Conservation (phyloP, 23 red algal species). For the Gracilaria gracilis region DNA sequence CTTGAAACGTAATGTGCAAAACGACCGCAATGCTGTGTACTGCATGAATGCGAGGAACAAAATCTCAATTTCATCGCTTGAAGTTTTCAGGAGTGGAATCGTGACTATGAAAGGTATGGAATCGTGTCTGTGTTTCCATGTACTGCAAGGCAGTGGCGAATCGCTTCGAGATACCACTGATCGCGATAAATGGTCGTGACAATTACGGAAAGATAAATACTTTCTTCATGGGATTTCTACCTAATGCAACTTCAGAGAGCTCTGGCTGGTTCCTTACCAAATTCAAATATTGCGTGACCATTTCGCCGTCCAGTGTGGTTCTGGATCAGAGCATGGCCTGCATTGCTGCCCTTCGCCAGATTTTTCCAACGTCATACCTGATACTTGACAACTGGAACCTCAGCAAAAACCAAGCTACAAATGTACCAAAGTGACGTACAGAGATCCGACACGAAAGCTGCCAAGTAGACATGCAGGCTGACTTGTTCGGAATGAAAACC, state of each 20-base stretch:
- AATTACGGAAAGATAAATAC: conserved; percentile 12
- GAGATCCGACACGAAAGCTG: not conserved
- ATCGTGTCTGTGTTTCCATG: conserved; percentile 7
- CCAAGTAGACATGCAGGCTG: not conserved
- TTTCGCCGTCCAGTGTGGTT: not conserved
- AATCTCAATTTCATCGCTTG: not conserved
- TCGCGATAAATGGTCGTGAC: conserved; percentile 14
- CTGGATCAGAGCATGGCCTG: conserved; percentile 13
- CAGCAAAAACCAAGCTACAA: not conserved
- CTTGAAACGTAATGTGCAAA: not conserved
- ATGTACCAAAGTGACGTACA: not conserved
- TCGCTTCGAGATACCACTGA: not conserved
- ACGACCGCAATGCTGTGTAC: not conserved
- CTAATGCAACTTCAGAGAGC: conserved; percentile 4
- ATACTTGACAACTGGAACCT: not conserved
- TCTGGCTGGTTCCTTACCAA: not conserved
- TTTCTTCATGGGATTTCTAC: conserved; percentile 28
- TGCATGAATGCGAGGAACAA: not conserved
- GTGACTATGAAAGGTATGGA: conserved; percentile 9
- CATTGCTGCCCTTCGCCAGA: not conserved
- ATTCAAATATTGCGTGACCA: not conserved
- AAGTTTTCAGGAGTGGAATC: not conserved
- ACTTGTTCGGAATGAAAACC: not conserved
- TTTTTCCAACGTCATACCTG: not conserved
- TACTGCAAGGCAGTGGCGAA: conserved; percentile 36